phyloP scores from a whole-genome alignment of 306 rosid genomes.

The Cicer yamashitae region DNA sequence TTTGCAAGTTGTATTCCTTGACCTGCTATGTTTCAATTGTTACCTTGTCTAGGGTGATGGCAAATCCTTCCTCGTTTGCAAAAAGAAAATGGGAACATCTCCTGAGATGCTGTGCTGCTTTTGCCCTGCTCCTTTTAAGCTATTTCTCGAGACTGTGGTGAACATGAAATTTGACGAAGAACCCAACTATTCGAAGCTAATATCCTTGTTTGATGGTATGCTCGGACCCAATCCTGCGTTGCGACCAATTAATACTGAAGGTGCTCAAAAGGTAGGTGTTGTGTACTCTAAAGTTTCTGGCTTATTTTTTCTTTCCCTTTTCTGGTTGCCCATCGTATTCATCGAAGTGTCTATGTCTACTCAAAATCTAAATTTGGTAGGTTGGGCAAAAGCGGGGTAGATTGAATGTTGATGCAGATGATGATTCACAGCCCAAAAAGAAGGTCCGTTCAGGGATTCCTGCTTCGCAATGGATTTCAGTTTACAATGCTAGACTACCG shows the following conservation, averaged over 20 bases:
- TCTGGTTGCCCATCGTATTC: constrained; percentile 10
- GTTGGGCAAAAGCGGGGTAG: constrained; percentile 98
- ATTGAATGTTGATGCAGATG: constrained; percentile 77
- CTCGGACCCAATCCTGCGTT: constrained; percentile 88
- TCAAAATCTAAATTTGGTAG: constrained; percentile 50
- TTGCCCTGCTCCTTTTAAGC: constrained; percentile 86
- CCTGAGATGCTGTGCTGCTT: constrained; percentile 93
- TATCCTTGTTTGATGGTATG: constrained; percentile 81
- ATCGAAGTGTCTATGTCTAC: neutral
- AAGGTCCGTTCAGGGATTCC: constrained; percentile 92
- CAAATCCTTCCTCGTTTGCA: constrained; percentile 94
- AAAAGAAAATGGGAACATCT: constrained; percentile 95
- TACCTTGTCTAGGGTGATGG: constrained; percentile 65
- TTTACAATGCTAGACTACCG: constrained; percentile 87
- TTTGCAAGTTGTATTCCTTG: constrained; percentile 19
- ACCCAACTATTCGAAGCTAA: constrained; percentile 84
- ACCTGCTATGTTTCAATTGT: neutral
- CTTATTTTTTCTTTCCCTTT: neutral
- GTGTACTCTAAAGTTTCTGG: neutral
- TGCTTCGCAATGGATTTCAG: constrained; percentile 95
- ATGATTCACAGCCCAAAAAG: constrained; percentile 88
- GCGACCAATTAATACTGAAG: constrained; percentile 86
- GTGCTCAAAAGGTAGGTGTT: constrained; percentile 80
- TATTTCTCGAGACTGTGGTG: constrained; percentile 88
- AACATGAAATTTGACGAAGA: constrained; percentile 98